Evolutionary conservation across 257 asterid species (phyloP).

Genomic region (Rubia yunnanensis): DNA sequence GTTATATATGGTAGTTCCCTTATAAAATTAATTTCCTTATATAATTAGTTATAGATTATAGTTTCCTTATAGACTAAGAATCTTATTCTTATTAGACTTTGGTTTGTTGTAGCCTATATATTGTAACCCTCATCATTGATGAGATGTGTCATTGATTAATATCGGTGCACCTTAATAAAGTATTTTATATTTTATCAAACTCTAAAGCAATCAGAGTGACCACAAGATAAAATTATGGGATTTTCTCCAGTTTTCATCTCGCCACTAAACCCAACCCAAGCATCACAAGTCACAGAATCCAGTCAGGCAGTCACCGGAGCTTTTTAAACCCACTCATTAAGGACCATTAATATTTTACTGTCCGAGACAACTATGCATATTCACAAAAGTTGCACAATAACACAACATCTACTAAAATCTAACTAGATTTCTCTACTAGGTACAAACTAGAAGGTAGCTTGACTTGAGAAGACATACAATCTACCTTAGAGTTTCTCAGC

Average conservation of each 20-base stretch:
- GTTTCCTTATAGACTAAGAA: too few relatives aligned
- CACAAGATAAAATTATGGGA: not conserved
- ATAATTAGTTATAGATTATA: too few relatives aligned
- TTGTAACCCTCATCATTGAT: too few relatives aligned
- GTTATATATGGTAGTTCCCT: too few relatives aligned
- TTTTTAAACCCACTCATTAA: not conserved
- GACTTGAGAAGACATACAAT: not conserved
- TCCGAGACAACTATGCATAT: not conserved
- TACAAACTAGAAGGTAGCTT: not conserved
- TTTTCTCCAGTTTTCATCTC: not conserved
- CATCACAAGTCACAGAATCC: not conserved
- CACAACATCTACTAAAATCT: not conserved
- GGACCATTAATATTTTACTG: not conserved
- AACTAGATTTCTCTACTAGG: not conserved
- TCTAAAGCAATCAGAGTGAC: not conserved
- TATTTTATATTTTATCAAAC: too few relatives aligned
- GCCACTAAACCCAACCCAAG: not conserved
- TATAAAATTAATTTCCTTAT: too few relatives aligned
- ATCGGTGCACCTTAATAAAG: too few relatives aligned
- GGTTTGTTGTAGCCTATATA: too few relatives aligned
- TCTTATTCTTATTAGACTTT: too few relatives aligned
- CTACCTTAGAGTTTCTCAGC: conserved; percentile 19
- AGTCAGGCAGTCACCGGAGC: not conserved
- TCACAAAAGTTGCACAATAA: not conserved
- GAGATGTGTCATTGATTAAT: too few relatives aligned